phyloP scores from a whole-genome alignment of 2,329 filamentous ascomycete species.

The Hymenoscyphus infarciens region DNA sequence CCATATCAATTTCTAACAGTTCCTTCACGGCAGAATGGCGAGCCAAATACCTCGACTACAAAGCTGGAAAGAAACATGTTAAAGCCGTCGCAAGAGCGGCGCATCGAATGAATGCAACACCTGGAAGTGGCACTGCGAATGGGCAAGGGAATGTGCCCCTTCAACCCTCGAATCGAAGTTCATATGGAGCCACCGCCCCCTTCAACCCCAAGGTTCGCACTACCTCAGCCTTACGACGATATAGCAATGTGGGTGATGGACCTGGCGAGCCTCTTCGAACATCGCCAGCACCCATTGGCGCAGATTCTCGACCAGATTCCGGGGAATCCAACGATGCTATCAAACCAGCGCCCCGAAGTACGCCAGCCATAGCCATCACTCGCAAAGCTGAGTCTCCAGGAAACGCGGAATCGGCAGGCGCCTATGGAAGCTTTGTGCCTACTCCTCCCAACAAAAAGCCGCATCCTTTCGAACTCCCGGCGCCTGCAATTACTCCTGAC shows the following conservation, averaged over 20 bases:
- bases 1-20: constrained; percentile 1
- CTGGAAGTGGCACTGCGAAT: constrained; percentile 31
- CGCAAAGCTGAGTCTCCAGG: constrained; percentile 16
- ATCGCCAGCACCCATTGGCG: constrained; percentile 24
- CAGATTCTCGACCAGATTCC: constrained; percentile 24
- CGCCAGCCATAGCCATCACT: constrained; percentile 38
- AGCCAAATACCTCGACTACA: constrained; percentile 92
- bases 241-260: constrained; percentile 4
- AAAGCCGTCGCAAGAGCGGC: constrained; percentile 77
- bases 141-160: constrained; percentile 11
- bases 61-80: constrained; percentile 89
- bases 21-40: constrained; percentile 69
- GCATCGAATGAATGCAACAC: constrained; percentile 54
- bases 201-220: constrained; percentile 11
- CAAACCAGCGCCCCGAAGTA: constrained; percentile 20
- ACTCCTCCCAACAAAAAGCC: constrained; percentile 42
- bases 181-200: constrained; percentile 28
- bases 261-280: constrained; percentile 18
- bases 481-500: constrained; percentile 44
- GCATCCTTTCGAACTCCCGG: constrained; percentile 54
- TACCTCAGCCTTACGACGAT: background rate
- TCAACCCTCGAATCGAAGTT: constrained; percentile 18
- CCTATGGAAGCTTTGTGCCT: constrained; percentile 56
- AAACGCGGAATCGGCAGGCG: no score
- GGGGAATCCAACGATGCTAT: constrained; percentile 21